Evolutionary conservation across 2,329 filamentous ascomycete species (phyloP), one percentile per base, ranked within the genome.

Genomic region (Talaromyces pinophilus): DNA sequence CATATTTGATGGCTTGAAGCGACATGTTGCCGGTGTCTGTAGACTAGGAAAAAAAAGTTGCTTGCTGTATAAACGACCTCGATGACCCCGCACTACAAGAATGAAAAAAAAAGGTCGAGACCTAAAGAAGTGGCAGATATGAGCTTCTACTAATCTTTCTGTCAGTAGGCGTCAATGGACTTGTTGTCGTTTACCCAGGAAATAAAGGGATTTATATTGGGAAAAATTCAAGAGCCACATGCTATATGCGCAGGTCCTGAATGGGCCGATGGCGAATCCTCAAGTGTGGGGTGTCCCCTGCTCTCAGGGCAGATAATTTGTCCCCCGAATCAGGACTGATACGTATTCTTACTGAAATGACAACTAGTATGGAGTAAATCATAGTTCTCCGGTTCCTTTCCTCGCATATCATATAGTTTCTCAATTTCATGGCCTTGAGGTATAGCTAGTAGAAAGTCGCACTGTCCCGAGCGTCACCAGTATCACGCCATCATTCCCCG

Each of bases 1-100:
- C 76, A 75, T 88, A 89, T 72, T 83, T 85, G 74, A 89, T 89
- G 22, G 87, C 86, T 76, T 88, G 82, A 65, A 89, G 81, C 50
- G 86, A 84, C 75, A 80, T 82, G 2, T 63, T 63, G 44, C 13
- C 7, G 33, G 19, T 15, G 54, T 57, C 33, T 22, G 54, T 38
- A 57, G 30, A 52, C 8, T n/a, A 22, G 60, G 30, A 28, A 13
- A 17, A 54, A 54, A 22, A 50, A 42, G 44, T 50, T 38, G 22
- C 13, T 38, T 55, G 35, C 25, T 8, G 35, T 22, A 28, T 22
- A 4, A 22, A 38, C n/a, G 60, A 15, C 4, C 48, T 28, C 5
- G n/a, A 42, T 44, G 15, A 64, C 62, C 62, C 62, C 62, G 62
- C 62, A 59, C 30, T 46, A 11, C 42, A n/a, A 15, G n/a, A 38